Evolutionary conservation across 2,329 filamentous ascomycete species (phyloP).

Genomic region (Botrytis porri): DNA sequence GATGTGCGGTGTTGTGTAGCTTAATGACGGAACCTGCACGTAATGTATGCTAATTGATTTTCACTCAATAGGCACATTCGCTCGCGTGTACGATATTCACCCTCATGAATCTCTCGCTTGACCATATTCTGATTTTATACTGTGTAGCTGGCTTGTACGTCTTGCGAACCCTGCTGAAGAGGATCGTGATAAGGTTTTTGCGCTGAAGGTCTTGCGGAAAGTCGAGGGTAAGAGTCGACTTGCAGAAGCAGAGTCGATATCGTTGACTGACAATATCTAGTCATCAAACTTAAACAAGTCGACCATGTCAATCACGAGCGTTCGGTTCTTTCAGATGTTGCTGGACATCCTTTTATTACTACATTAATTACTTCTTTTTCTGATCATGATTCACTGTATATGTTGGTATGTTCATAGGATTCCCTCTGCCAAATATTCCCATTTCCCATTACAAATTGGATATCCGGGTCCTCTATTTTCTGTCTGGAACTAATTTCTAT

Average conservation of each 20-base stretch:
- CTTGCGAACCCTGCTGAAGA: constrained; percentile 53
- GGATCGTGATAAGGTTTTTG: constrained; percentile 67
- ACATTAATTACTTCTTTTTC: constrained; percentile 75
- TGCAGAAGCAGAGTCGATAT: not conserved
- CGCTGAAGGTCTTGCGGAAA: constrained; percentile 75
- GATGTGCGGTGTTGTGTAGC: constrained; percentile 17
- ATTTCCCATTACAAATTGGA: not conserved
- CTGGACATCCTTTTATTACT: constrained; percentile 81
- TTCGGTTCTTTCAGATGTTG: constrained; percentile 71
- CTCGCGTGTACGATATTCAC: constrained; percentile 53
- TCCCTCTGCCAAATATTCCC: constrained; percentile 20
- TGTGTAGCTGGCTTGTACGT: constrained; percentile 60
- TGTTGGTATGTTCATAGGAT: constrained; percentile 52
- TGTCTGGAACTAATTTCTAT: not conserved
- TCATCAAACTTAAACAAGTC: constrained; percentile 81
- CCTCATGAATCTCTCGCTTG: constrained; percentile 8
- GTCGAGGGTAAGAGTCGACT: constrained; percentile 45
- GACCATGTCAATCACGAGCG: constrained; percentile 85
- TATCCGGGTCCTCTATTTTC: not conserved
- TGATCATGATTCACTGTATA: constrained; percentile 74
- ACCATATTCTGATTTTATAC: constrained; percentile 15
- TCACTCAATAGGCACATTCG: constrained; percentile 64
- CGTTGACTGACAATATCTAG: constrained; percentile 39
- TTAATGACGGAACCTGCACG: constrained; percentile 10
- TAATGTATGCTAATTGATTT: constrained; percentile 21